These are phyloP conservation scores for Penicillium sp. DNA, from an alignment of 2,329 filamentous ascomycete species.

Conservation along the genomic window DNA sequence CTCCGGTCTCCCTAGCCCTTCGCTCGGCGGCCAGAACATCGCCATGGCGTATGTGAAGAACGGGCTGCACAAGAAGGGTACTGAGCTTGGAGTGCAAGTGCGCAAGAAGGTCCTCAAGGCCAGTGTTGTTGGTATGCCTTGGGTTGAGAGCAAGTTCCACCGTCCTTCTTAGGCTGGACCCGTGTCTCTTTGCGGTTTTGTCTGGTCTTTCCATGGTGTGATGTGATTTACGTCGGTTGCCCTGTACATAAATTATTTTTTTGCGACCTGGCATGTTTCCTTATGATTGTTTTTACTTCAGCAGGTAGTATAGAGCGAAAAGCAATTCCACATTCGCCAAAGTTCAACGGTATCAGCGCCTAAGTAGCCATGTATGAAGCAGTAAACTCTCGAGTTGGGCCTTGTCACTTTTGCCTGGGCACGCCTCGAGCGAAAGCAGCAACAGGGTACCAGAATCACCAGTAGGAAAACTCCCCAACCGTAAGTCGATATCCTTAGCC, in stretches of 20 bases:
- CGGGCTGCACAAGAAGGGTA: conserved; percentile 79
- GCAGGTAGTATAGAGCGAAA: conserved; percentile 6
- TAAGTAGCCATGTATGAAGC: no score
- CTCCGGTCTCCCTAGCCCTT: conserved; percentile 85
- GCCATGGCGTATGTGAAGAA: conserved; percentile 91
- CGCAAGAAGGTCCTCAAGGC: conserved; percentile 74
- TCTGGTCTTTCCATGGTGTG: neutral
- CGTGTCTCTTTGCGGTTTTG: neutral
- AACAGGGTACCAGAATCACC: no score
- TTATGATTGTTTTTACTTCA: conserved; percentile 11
- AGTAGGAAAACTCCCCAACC: no score
- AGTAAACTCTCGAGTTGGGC: no score
- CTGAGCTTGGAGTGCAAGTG: conserved; percentile 74
- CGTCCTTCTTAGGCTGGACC: conserved; percentile 24
- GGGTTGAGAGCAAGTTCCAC: conserved; percentile 76
- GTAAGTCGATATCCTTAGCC: no score
- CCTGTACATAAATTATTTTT: conserved; percentile 12
- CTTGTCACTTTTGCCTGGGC: no score
- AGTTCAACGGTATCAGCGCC: neutral
- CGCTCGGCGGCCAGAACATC: conserved; percentile 77
- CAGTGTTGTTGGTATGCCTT: conserved; percentile 83
- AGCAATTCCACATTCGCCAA: neutral
- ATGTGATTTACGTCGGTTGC: conserved; percentile 5
- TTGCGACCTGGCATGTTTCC: conserved; percentile 3
- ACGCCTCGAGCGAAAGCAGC: no score